These are phyloP conservation scores for Amyloporia xantha DNA, from an alignment of 768 basidiomycete genomes.

Conservation along the genomic window DNA sequence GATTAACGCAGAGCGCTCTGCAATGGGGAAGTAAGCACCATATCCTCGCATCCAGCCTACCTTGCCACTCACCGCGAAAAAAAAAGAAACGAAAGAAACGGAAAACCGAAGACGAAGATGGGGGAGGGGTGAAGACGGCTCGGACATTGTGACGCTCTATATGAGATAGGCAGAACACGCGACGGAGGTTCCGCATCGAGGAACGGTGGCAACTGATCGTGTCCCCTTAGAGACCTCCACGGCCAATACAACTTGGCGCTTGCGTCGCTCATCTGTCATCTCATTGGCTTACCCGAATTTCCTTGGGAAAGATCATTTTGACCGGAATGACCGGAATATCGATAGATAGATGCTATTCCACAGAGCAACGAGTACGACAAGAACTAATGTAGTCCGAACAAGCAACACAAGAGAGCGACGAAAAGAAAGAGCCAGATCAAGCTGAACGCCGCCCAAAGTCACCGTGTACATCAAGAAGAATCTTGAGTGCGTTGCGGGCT, in stretches of 20 bases:
- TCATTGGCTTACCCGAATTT: slow-evolving; percentile 5
- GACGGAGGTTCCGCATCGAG: slow-evolving; percentile 4
- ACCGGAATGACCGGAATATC: not conserved
- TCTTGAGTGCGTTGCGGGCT: slow-evolving; percentile 92
- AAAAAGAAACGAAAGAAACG: slow-evolving; percentile 26
- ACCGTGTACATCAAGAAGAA: slow-evolving; percentile 84
- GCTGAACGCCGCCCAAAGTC: slow-evolving; percentile 45
- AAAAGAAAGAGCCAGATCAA: not conserved
- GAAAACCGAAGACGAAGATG: slow-evolving; percentile 31
- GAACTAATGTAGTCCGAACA: not conserved
- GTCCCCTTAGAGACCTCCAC: slow-evolving; percentile 11
- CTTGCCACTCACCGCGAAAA: slow-evolving; percentile 41
- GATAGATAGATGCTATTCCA: not conserved
- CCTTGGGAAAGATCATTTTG: not conserved
- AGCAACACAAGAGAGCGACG: not conserved
- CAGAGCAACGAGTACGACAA: not conserved
- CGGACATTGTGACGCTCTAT: slow-evolving; percentile 21
- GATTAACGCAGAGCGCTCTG: slow-evolving; percentile 39
- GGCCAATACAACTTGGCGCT: slow-evolving; percentile 5
- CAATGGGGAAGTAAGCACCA: not conserved
- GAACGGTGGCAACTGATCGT: slow-evolving; percentile 17
- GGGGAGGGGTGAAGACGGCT: slow-evolving; percentile 28
- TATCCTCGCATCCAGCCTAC: too few relatives aligned
- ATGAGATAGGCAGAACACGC: too few relatives aligned
- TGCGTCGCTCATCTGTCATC: slow-evolving; percentile 1